Base-by-base conservation (phyloP, 129 eudicot genomes). In the Ambrosia trifida region DNA sequence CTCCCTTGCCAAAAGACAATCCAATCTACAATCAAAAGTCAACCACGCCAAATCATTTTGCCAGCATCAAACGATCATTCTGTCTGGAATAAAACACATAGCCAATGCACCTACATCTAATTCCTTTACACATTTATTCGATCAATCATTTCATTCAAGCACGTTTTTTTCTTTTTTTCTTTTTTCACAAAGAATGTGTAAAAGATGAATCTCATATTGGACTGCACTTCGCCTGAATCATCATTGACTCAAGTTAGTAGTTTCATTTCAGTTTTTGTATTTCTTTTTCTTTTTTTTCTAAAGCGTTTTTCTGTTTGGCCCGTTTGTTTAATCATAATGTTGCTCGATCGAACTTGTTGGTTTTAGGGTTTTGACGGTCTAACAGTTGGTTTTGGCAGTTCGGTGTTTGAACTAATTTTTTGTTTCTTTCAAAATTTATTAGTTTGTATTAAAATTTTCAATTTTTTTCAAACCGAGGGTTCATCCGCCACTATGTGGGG, bases 231-330 rank as follows among this genome's bases (percentile, higher is more conserved):
- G 32, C 69, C 63, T 59, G 63, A 76, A 68, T 61, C 74, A 35
- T 69, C 70, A 9, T 66, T 75, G 59, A 66, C 79, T 30, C 81
- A 50, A 69, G 80, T 76, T 57, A 32, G 75, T 68, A 53, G 24
- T 52, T 64, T 40, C 14, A 14, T 16, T 54, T 66, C 72, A 41
- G 57, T 66, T 66, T 40, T 8, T 66, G 67, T 75, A 1, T 24
- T 64, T 50, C 35, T 9, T 47, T 16, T 64, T 28, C 9, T 16
- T 30, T 7, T 30, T 11, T 32, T 58, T 13, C 45, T n/a, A 64
- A 12, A 56, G 4, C 7, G 17, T 47, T 7, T 31, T 11, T 44
- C 61, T 73, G 19, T 24, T 58, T 65, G 11, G 44, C 11, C 43
- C 56, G 13, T 28, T 57, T 58, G 57, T 38, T 54, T 24, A 54